Base-by-base conservation (phyloP, 1,139 yeast species). In the Pichia sp. region DNA sequence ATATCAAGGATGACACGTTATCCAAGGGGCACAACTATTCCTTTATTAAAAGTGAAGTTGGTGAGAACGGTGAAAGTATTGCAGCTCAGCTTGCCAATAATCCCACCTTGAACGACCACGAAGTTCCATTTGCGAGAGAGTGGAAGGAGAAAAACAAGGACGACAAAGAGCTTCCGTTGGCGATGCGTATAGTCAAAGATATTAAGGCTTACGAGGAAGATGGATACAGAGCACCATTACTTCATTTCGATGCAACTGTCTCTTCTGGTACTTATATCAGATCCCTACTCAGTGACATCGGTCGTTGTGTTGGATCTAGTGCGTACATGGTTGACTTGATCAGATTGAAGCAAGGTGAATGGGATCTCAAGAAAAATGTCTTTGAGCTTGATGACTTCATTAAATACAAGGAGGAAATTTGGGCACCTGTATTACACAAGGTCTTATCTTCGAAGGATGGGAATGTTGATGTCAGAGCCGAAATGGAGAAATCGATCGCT, bases 241-340 rank as follows among this genome's bases (percentile, higher is more conserved):
- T 87, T 26, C 91, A 82, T 50, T 72, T 91, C 47, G 70, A 71
- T 11, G 74, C 94, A 11, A 73, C 75, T 31, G 98, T 91, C 1
- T 83, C 96, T 1, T 86, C 97, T 0, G 99, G 99, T 1, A 91
- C 98, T 0, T 93, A 93, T 52, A 88, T 93, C 34, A 71, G 98
- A 47, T 83, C 96, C 13, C 64, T 93, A 39, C 69, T 91, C 32
- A 86, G 94, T 58, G 98, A 93, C 52, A 69, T 85, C 33, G 97
- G 96, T 2, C 72, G 84, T 43, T 81, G 91, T 0, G 62, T 88
- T 54, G 80, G 80, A 14, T 75, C 88, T 0, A 76, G 87, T 14
- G 87, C 95, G 0, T 88, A 86, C 53, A 88, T 93, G 96, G 95
- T 83, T 9, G 79, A 77, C 46, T 70, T 93, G 38, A 72, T 76